Conservation (phyloP, 352 stramenopile genomes). For the Globisporangium heterothallicum region DNA sequence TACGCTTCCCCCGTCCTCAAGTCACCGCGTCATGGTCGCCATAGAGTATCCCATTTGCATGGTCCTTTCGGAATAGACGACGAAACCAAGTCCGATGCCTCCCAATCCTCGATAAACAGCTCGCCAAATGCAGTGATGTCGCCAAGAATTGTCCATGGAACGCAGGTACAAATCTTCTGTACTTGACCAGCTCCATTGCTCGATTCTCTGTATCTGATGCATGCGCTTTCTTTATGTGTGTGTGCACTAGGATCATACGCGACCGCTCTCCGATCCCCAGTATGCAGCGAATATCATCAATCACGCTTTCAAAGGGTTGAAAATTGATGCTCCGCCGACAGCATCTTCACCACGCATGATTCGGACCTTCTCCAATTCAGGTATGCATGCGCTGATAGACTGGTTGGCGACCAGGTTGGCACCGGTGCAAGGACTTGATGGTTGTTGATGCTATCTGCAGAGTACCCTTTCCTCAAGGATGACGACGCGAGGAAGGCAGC, state of each 20-base stretch:
- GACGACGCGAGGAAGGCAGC: conserved; percentile 30
- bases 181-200: background rate
- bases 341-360: conserved; percentile 53
- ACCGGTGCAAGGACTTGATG: background rate
- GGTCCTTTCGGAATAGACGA: conserved; percentile 35
- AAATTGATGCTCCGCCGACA: conserved; percentile 29
- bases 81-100: conserved; percentile 20
- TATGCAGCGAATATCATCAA: conserved; percentile 52
- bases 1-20: conserved; percentile 52
- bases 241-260: conserved; percentile 13
- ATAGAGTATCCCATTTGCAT: background rate
- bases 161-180: conserved; percentile 18
- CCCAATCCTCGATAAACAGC: conserved; percentile 17
- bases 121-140: conserved; percentile 33
- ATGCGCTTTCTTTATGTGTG: background rate
- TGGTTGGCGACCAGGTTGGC: too few species aligned
- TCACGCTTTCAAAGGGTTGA: conserved; percentile 62
- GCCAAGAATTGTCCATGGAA: conserved; percentile 32
- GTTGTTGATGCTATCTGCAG: conserved; percentile 10
- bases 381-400: conserved; percentile 13
- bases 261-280: conserved; percentile 26
- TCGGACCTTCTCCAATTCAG: conserved; percentile 58
- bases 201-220: background rate
- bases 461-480: conserved; percentile 66
- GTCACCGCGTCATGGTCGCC: conserved; percentile 27